phyloP scores from a whole-genome alignment of 176 grass and related monocot genomes.

The Elaeis guineensis region DNA sequence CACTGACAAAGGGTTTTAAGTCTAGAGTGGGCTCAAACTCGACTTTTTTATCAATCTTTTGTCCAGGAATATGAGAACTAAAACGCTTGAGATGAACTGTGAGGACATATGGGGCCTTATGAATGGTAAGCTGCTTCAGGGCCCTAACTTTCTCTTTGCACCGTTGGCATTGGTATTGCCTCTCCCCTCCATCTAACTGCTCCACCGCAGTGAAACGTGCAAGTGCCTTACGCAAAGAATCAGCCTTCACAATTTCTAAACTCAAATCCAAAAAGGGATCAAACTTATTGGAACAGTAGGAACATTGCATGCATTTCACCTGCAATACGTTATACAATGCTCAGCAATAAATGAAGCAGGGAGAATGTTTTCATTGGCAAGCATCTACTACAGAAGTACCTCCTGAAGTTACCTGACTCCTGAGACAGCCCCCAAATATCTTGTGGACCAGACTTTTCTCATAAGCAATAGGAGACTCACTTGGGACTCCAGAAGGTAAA shows the following conservation, averaged over 20 bases:
- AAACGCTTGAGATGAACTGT: conserved; percentile 95
- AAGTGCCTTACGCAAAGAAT: conserved; percentile 67
- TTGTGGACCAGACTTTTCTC: conserved; percentile 94
- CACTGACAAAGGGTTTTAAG: conserved; percentile 83
- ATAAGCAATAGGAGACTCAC: conserved; percentile 75
- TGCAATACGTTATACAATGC: conserved; percentile 21
- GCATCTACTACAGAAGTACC: conserved; percentile 7
- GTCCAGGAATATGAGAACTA: conserved; percentile 59
- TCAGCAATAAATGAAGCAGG: background rate
- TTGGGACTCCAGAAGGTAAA: conserved; percentile 83
- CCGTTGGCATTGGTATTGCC: conserved; percentile 72
- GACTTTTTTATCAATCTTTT: conserved; percentile 94
- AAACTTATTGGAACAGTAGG: conserved; percentile 75
- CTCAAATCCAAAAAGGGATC: conserved; percentile 98
- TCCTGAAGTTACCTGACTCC: conserved; percentile 49
- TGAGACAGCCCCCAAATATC: conserved; percentile 88
- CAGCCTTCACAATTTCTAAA: conserved; percentile 86
- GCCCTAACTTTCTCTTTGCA: conserved; percentile 95
- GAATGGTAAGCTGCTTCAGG: conserved; percentile 72
- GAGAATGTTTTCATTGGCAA: background rate
- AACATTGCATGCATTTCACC: conserved; percentile 87
- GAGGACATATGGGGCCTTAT: conserved; percentile 75
- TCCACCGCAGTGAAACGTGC: conserved; percentile 69
- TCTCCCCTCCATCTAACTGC: conserved; percentile 70
- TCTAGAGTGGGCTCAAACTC: conserved; percentile 63